Percentiles rank a stretch among this genome's conserved stretches.
Conservation (phyloP, 192 early-diverging fungal genomes). For the Diversispora eburnea region DNA sequence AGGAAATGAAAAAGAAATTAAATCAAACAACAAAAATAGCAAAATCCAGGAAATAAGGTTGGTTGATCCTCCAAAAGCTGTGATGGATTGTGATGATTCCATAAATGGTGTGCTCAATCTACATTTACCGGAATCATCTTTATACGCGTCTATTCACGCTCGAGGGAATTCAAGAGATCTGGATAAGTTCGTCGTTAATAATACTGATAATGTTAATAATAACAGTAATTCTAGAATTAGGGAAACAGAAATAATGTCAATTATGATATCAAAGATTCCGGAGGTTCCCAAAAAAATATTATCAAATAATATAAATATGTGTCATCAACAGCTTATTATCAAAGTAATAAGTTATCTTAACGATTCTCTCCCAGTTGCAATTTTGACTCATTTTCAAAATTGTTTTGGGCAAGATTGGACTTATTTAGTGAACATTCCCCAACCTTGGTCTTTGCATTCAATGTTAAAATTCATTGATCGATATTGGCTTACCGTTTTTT, state of each 20-base stretch:
- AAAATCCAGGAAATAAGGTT: not conserved
- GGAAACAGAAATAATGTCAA: not conserved
- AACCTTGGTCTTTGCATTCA: constrained; percentile 8
- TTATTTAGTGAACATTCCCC: not conserved
- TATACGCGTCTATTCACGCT: constrained; percentile 1
- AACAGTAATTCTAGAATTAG: not conserved
- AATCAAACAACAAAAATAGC: not conserved
- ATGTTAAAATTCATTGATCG: constrained; percentile 21
- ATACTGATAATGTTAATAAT: not conserved
- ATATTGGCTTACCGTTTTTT: constrained; percentile 15
- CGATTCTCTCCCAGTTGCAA: constrained; percentile 4
- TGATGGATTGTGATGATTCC: not conserved
- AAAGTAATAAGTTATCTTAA: constrained; percentile 3
- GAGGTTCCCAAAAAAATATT: constrained; percentile 1
- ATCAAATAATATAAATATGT: not conserved
- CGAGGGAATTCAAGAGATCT: not conserved
- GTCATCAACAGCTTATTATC: not conserved
- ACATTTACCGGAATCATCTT: not conserved
- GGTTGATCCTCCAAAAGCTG: not conserved
- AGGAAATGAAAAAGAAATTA: not conserved
- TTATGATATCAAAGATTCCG: not conserved
- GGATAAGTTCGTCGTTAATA: not conserved
- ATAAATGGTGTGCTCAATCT: not conserved
- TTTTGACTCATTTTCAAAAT: constrained; percentile 9
- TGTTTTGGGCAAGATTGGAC: constrained; percentile 19